Evolutionary conservation across 1,284 basidiomycete species (phyloP).

Genomic region (Chiua sp.): DNA sequence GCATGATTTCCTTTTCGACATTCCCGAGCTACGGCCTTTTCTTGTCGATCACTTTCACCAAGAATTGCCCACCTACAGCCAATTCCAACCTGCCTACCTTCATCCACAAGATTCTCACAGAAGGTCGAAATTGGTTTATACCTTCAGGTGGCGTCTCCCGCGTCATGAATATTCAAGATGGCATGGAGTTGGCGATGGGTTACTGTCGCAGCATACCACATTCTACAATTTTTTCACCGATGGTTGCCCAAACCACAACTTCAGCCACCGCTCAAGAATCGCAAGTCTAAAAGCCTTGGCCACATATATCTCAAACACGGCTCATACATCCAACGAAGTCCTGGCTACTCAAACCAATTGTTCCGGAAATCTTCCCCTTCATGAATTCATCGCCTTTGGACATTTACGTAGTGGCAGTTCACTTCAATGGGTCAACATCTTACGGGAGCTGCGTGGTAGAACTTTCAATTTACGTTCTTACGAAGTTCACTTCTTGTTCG

Average conservation of each 20-base stretch:
- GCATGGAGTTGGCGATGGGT: neutral
- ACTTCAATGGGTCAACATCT: conserved; percentile 56
- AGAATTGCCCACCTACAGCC: neutral
- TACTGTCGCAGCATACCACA: neutral
- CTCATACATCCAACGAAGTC: conserved; percentile 45
- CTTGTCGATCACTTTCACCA: neutral
- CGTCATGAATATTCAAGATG: neutral
- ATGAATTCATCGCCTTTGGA: conserved; percentile 49
- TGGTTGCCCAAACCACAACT: neutral
- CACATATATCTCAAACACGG: neutral
- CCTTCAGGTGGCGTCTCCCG: neutral
- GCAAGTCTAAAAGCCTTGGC: neutral
- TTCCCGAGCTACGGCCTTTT: conserved; percentile 1
- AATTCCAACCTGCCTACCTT: neutral
- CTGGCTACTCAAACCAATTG: conserved; percentile 45
- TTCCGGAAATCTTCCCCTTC: conserved; percentile 38
- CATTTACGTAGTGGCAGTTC: conserved; percentile 45
- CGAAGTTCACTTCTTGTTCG: conserved; percentile 44
- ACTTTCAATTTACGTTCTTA: conserved; percentile 40
- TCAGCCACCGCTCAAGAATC: too few relatives aligned
- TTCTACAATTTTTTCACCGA: neutral
- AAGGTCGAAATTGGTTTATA: neutral
- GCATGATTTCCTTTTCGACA: neutral
- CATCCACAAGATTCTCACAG: neutral
- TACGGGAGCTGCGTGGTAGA: conserved; percentile 43